Percentiles rank a stretch among this genome's conserved stretches.
Evolutionary conservation across 1,284 basidiomycete genomes (phyloP).

Genomic region (Polyporus tsugae): DNA sequence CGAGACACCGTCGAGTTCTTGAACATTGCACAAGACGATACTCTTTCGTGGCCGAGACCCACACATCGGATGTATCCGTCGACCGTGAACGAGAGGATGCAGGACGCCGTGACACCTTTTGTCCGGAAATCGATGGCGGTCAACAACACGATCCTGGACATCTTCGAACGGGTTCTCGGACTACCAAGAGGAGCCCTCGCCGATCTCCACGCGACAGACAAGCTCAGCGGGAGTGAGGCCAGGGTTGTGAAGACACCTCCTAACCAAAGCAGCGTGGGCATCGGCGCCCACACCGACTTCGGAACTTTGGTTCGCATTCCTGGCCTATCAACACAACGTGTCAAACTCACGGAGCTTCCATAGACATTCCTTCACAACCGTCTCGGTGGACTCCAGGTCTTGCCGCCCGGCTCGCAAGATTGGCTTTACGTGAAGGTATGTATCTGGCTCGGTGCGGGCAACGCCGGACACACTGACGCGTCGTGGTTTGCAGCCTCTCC

Average conservation of each 20-base stretch:
- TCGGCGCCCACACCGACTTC: conserved; percentile 51
- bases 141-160: conserved; percentile 59
- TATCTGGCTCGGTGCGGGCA: conserved; percentile 17
- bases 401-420: conserved; percentile 44
- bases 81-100: conserved; percentile 60
- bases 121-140: conserved; percentile 64
- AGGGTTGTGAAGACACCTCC: conserved; percentile 63
- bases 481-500: conserved; percentile 41
- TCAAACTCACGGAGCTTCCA: conserved; percentile 18
- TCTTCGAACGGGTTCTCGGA: conserved; percentile 65
- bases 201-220: conserved; percentile 53
- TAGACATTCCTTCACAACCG: conserved; percentile 47
- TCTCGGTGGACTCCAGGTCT: conserved; percentile 53
- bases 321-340: background rate
- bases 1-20: conserved; percentile 70
- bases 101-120: conserved; percentile 60
- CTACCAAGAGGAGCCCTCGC: conserved; percentile 59
- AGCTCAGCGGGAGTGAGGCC: conserved; percentile 66
- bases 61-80: conserved; percentile 63
- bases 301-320: conserved; percentile 49
- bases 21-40: conserved; percentile 74
- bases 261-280: conserved; percentile 39
- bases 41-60: conserved; percentile 59
- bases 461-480: conserved; percentile 10
- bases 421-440: conserved; percentile 52